phyloP scores from a whole-genome alignment of 805 yeast genomes.

The Candida mattraensis region DNA sequence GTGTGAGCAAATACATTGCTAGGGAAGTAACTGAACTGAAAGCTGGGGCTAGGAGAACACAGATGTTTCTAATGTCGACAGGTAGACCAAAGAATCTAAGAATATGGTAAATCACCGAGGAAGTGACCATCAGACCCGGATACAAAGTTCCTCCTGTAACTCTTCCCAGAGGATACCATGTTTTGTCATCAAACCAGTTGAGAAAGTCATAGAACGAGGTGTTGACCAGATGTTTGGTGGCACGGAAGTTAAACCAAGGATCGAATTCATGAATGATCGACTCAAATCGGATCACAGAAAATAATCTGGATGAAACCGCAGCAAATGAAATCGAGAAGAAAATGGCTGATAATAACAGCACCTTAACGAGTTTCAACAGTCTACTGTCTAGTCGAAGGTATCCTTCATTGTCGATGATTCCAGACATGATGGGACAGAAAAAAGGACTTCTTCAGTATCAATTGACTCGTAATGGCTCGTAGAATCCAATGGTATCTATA shows the following conservation, averaged over 20 bases:
- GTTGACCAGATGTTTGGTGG: conserved; percentile 86
- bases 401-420: conserved; percentile 27
- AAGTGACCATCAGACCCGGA: conserved; percentile 97
- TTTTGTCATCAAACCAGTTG: conserved; percentile 98
- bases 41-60: conserved; percentile 96
- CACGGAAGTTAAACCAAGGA: conserved; percentile 96
- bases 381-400: conserved; percentile 24
- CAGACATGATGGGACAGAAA: conserved; percentile 9
- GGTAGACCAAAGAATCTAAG: conserved; percentile 72
- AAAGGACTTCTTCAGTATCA: no score
- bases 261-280: conserved; percentile 96
- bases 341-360: conserved; percentile 62
- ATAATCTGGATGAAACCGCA: conserved; percentile 86
- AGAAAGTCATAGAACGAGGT: conserved; percentile 87
- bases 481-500: no score
- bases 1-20: conserved; percentile 82
- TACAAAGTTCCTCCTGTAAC: conserved; percentile 98
- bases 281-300: conserved; percentile 95
- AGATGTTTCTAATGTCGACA: conserved; percentile 89
- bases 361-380: conserved; percentile 24
- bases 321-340: conserved; percentile 84
- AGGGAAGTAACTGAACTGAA: conserved; percentile 91
- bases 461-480: no score
- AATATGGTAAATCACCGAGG: conserved; percentile 83
- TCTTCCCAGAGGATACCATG: conserved; percentile 99